These are phyloP conservation scores for Millerozyma miso DNA, from an alignment of 805 yeast genomes.

Conservation along the genomic window DNA sequence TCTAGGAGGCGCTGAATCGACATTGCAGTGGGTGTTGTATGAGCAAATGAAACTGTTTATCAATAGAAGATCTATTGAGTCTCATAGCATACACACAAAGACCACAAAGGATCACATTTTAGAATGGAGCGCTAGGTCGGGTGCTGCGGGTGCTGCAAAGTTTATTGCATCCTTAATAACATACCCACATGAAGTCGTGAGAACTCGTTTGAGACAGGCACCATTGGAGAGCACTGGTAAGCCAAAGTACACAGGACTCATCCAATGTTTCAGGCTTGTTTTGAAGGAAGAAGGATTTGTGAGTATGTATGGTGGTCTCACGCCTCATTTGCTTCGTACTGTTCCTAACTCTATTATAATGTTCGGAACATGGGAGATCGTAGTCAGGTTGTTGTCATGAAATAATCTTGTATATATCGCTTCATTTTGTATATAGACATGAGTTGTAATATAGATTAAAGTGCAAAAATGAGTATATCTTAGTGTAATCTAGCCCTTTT, in stretches of 20 bases:
- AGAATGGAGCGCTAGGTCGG: conserved; percentile 95
- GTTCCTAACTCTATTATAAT: conserved; percentile 97
- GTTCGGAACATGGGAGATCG: conserved; percentile 98
- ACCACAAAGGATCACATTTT: conserved; percentile 58
- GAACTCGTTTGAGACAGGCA: conserved; percentile 94
- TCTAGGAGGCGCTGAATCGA: conserved; percentile 87
- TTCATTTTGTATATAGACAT: conserved; percentile 1
- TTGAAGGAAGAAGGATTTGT: conserved; percentile 87
- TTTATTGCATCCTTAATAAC: conserved; percentile 88
- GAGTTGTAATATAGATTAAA: background rate
- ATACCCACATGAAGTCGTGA: conserved; percentile 95
- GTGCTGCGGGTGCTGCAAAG: conserved; percentile 96
- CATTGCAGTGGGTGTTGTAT: conserved; percentile 93
- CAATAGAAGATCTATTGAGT: conserved; percentile 41
- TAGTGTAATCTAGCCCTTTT: background rate
- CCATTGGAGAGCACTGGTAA: conserved; percentile 70
- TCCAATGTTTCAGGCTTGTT: conserved; percentile 83
- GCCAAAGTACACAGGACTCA: conserved; percentile 83
- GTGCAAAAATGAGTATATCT: background rate
- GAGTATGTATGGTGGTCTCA: conserved; percentile 95
- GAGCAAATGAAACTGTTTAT: conserved; percentile 87
- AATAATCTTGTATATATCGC: conserved; percentile 1
- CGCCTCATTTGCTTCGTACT: conserved; percentile 94
- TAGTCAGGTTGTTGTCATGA: conserved; percentile 32
- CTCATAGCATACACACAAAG: conserved; percentile 25